phyloP scores from a whole-genome alignment of 2,329 filamentous ascomycete species.

The Proliferodiscus dingleyae region DNA sequence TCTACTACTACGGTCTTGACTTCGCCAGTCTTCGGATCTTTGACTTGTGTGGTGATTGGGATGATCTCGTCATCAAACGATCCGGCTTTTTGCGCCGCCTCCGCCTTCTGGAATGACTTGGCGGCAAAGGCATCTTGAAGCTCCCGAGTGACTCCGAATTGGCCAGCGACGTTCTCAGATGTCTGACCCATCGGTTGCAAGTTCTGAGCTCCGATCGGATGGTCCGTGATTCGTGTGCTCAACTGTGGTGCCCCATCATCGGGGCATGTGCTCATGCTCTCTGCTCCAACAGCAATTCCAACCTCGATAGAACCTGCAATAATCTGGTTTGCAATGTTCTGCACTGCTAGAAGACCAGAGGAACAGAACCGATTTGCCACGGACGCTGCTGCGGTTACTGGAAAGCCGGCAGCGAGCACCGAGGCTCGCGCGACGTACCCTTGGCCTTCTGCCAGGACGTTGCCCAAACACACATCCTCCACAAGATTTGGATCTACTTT shows the following conservation, averaged over 20 bases:
- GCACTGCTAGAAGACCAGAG: conserved; percentile 82
- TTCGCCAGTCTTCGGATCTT: conserved; percentile 62
- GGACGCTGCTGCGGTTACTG: conserved; percentile 73
- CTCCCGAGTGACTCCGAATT: conserved; percentile 64
- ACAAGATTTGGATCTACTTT: conserved; percentile 69
- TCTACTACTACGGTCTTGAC: conserved; percentile 79
- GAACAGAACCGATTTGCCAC: conserved; percentile 91
- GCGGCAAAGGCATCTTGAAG: conserved; percentile 87
- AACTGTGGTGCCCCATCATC: conserved; percentile 83
- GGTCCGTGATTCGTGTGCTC: conserved; percentile 72
- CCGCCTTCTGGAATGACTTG: conserved; percentile 79
- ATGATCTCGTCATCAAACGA: conserved; percentile 88
- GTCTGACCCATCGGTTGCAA: conserved; percentile 94
- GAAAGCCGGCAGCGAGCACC: conserved; percentile 83
- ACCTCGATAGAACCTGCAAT: conserved; percentile 86
- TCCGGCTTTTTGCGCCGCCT: conserved; percentile 75
- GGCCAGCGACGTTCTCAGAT: conserved; percentile 89
- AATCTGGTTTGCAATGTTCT: conserved; percentile 92
- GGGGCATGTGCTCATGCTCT: conserved; percentile 82
- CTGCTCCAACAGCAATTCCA: conserved; percentile 89
- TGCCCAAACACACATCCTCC: conserved; percentile 86
- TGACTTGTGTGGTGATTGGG: conserved; percentile 76
- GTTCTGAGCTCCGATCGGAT: conserved; percentile 82
- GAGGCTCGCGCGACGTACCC: conserved; percentile 92
- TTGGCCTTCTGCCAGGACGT: conserved; percentile 85